phyloP scores from a whole-genome alignment of 2,329 filamentous ascomycete genomes.

The Gyromitra esculenta region DNA sequence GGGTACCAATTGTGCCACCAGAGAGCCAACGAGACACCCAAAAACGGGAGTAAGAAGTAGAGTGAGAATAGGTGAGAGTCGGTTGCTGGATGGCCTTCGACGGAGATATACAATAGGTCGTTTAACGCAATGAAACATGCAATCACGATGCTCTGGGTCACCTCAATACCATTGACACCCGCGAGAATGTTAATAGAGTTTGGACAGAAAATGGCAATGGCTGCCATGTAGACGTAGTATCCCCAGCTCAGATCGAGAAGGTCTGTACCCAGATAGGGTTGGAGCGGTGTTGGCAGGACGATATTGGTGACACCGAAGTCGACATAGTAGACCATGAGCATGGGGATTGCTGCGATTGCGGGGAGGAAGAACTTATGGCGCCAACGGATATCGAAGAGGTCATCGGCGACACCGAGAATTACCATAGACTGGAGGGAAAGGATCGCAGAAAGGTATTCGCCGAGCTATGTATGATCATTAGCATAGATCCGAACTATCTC shows the following conservation, averaged over 20 bases:
- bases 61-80: constrained; percentile 96
- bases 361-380: constrained; percentile 99
- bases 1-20: constrained; percentile 96
- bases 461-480: constrained; percentile 70
- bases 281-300: constrained; percentile 85
- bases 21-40: constrained; percentile 88
- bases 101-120: constrained; percentile 85
- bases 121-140: constrained; percentile 84
- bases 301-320: constrained; percentile 97
- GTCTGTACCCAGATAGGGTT: constrained; percentile 79
- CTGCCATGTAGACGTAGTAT: constrained; percentile 98
- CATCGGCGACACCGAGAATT: constrained; percentile 91
- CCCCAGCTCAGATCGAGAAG: constrained; percentile 71
- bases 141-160: constrained; percentile 91
- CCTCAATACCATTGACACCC: constrained; percentile 98
- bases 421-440: constrained; percentile 90
- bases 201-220: constrained; percentile 94
- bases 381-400: constrained; percentile 98
- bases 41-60: constrained; percentile 91
- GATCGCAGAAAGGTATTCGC: constrained; percentile 92
- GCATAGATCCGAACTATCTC: background rate
- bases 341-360: constrained; percentile 88
- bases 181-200: constrained; percentile 99
- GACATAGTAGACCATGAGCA: constrained; percentile 97
- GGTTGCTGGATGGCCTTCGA: constrained; percentile 87